Conservation (phyloP, 257 asterid genomes). For the Osmanthus fragrans region DNA sequence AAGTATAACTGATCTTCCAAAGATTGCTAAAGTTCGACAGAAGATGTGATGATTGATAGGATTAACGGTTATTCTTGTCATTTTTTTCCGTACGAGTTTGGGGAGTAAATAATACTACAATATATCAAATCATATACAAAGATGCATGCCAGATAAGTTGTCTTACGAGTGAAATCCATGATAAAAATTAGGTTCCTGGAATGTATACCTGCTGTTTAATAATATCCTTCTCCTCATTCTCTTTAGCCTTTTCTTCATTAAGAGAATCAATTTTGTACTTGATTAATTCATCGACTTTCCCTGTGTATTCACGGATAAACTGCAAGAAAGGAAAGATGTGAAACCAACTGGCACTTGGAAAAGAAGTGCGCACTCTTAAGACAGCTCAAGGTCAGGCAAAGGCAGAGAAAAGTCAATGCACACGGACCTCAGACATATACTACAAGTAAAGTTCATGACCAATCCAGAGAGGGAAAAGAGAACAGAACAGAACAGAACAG, state of each 20-base stretch:
- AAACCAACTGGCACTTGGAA: not conserved
- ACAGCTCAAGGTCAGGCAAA: not conserved
- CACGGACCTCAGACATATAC: not conserved
- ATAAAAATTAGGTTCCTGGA: not conserved
- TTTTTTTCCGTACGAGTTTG: not conserved
- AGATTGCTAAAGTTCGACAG: not conserved
- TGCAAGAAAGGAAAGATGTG: slow-evolving; percentile 19
- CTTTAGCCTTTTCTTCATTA: slow-evolving; percentile 57
- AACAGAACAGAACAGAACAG: not conserved
- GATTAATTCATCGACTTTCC: slow-evolving; percentile 59
- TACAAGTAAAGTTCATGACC: not conserved
- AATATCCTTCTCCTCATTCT: slow-evolving; percentile 50
- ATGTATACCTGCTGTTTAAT: slow-evolving; percentile 50
- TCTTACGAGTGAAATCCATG: not conserved
- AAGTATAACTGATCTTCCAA: not conserved
- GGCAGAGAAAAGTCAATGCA: not conserved
- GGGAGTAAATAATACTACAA: not conserved
- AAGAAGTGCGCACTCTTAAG: not conserved
- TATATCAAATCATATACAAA: not conserved
- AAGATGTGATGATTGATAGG: not conserved
- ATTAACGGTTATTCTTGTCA: not conserved
- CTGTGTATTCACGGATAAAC: slow-evolving; percentile 63
- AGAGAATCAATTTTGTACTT: slow-evolving; percentile 50
- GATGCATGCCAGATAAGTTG: not conserved
- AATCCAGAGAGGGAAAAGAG: not conserved